Percentiles rank a stretch among this genome's conserved stretches.
These are phyloP conservation scores for Talaromyces liani DNA, from an alignment of 495 filamentous ascomycete species.

Conservation along the genomic window DNA sequence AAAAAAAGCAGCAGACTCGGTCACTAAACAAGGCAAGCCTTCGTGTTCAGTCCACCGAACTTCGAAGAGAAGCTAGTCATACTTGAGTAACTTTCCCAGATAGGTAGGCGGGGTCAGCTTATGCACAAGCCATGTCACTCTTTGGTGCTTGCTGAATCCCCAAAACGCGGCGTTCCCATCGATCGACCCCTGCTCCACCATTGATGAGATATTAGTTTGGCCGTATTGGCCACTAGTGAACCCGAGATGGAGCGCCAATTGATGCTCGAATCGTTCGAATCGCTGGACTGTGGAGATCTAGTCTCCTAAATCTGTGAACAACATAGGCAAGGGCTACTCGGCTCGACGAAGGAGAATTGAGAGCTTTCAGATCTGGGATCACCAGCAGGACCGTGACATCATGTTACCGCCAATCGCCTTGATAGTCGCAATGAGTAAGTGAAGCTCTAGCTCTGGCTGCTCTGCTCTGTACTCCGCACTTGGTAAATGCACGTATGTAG, in stretches of 20 bases:
- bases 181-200: background rate
- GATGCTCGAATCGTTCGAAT: background rate
- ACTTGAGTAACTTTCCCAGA: background rate
- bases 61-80: background rate
- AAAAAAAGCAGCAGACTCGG: background rate
- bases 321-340: background rate
- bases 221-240: background rate
- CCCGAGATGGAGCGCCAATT: background rate
- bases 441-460: background rate
- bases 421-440: background rate
- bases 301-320: background rate
- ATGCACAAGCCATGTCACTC: conserved; percentile 1
- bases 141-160: background rate
- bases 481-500: background rate
- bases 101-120: background rate
- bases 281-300: background rate
- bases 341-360: background rate
- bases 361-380: background rate
- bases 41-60: background rate
- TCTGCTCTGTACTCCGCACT: background rate
- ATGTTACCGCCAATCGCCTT: background rate
- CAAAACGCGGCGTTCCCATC: background rate
- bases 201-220: background rate
- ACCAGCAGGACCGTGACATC: background rate
- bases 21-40: background rate